phyloP scores from a whole-genome alignment of 768 basidiomycete species.

The Serendipita indica region DNA sequence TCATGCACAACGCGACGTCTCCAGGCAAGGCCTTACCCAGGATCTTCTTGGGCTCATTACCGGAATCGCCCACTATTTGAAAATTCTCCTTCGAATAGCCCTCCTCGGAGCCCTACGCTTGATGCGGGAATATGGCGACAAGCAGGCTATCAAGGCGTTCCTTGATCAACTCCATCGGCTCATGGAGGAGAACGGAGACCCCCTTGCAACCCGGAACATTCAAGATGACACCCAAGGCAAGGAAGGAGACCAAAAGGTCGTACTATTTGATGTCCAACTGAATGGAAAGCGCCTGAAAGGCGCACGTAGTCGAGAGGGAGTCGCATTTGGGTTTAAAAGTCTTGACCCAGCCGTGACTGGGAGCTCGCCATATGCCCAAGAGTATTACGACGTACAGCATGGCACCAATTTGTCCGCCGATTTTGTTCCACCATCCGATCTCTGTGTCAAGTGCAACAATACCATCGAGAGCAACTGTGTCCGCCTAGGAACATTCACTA shows the following conservation, averaged over 20 bases:
- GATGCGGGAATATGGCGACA: conserved; percentile 74
- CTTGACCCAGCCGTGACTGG: conserved; percentile 80
- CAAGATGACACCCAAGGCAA: conserved; percentile 3
- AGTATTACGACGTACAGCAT: conserved; percentile 3
- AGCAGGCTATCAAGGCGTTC: conserved; percentile 76
- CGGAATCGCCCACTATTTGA: conserved; percentile 97
- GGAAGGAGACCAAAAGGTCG: not conserved
- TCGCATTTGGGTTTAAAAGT: conserved; percentile 90
- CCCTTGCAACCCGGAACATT: conserved; percentile 57
- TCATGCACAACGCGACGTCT: conserved; percentile 2
- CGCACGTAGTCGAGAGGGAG: conserved; percentile 54
- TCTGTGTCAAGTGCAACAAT: conserved; percentile 74
- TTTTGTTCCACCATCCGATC: conserved; percentile 52
- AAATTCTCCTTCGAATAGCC: conserved; percentile 96
- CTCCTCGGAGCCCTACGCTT: conserved; percentile 90
- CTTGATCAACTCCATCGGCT: conserved; percentile 87
- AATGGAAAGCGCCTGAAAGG: not conserved
- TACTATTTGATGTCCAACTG: not conserved
- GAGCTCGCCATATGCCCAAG: conserved; percentile 51
- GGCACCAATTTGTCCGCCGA: not conserved
- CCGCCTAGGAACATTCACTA: conserved; percentile 80
- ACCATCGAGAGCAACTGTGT: conserved; percentile 98
- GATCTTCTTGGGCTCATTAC: conserved; percentile 94
- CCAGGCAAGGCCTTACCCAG: conserved; percentile 87
- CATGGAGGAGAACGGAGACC: conserved; percentile 72